Evolutionary conservation across 2,329 filamentous ascomycete genomes (phyloP).

Genomic region (Beauveria sp.): DNA sequence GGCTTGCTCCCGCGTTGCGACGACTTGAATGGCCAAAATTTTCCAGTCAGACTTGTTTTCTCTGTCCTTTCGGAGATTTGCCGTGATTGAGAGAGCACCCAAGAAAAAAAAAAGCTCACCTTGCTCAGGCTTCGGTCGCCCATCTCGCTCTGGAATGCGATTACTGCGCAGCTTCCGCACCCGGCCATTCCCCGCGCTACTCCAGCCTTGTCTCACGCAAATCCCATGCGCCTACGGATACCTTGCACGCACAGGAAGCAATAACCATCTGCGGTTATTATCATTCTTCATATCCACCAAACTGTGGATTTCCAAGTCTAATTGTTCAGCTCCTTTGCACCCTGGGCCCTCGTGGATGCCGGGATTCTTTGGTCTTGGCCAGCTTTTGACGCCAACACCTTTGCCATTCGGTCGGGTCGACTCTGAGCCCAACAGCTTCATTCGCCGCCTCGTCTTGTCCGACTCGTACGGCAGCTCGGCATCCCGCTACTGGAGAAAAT

Average conservation of each 20-base stretch:
- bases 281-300: neutral
- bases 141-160: neutral
- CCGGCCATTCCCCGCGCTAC: neutral
- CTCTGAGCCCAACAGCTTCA: neutral
- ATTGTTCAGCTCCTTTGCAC: neutral
- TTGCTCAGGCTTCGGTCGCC: neutral
- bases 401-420: neutral
- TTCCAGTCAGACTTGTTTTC: no score
- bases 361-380: neutral
- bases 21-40: neutral
- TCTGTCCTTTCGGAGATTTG: neutral
- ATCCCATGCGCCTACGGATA: neutral
- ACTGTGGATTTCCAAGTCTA: neutral
- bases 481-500: neutral
- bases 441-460: neutral
- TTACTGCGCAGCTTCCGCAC: neutral
- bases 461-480: neutral
- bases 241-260: neutral
- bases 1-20: neutral
- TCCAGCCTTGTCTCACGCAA: neutral
- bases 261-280: neutral
- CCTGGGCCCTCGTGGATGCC: constrained; percentile 1
- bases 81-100: no score
- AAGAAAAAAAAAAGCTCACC: no score
- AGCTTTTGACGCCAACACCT: neutral